Percentiles rank a stretch among this genome's conserved stretches.
Conservation (phyloP, 768 basidiomycete species). For the Lactifluus pinguis region DNA sequence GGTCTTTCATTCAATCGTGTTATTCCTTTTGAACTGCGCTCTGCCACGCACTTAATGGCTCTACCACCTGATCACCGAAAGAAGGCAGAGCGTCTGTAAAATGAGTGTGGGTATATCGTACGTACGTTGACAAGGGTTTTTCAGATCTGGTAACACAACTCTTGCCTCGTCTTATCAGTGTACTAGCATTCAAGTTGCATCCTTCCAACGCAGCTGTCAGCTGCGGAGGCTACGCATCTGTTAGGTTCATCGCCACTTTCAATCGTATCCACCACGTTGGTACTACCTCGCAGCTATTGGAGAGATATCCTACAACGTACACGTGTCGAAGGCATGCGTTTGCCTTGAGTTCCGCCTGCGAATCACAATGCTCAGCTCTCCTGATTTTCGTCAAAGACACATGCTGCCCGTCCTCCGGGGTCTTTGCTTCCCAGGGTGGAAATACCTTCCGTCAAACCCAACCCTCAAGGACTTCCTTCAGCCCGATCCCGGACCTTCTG, state of each 20-base stretch:
- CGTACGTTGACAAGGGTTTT: neutral
- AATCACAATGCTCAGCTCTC: neutral
- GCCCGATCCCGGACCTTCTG: neutral
- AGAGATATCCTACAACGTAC: neutral
- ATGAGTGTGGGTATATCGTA: neutral
- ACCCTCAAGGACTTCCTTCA: neutral
- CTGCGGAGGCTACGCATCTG: neutral
- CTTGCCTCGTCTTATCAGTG: neutral
- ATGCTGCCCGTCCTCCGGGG: neutral
- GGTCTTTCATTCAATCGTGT: neutral
- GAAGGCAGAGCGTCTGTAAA: neutral
- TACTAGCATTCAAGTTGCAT: neutral
- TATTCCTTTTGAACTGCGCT: neutral
- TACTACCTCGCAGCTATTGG: neutral
- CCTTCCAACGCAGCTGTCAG: neutral
- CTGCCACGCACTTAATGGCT: neutral
- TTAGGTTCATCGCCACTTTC: neutral
- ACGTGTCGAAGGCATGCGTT: conserved; percentile 4
- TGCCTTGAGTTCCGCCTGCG: conserved; percentile 5
- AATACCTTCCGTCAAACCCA: conserved; percentile 1
- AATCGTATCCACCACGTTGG: neutral
- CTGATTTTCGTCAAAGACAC: neutral
- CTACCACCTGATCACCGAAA: neutral
- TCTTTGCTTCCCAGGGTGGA: conserved; percentile 6
- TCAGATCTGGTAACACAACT: conserved; percentile 3